Conservation (phyloP, 331 rosid species). For the Phaseolus coccineus region DNA sequence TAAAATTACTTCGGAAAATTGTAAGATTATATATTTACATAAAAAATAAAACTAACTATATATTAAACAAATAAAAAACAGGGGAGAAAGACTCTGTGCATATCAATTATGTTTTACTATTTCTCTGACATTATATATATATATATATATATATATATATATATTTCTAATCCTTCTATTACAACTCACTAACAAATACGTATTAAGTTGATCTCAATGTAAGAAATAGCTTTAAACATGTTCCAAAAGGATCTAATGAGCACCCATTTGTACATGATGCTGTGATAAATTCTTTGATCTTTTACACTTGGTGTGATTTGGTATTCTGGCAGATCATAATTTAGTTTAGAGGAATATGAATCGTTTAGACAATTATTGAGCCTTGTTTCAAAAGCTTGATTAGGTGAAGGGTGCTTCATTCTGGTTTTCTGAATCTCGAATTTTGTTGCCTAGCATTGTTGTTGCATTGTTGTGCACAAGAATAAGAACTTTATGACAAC, state of each 20-base stretch:
- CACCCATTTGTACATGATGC: neutral
- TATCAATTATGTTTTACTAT: too few species aligned
- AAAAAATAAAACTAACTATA: too few species aligned
- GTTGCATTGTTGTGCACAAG: conserved; percentile 4
- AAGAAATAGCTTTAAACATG: neutral
- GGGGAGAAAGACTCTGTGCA: too few species aligned
- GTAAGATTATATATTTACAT: too few species aligned
- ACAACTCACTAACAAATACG: neutral
- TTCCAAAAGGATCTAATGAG: neutral
- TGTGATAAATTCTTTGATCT: neutral
- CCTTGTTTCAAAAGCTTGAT: conserved; percentile 11
- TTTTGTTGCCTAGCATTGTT: conserved; percentile 1
- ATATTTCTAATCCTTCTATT: neutral
- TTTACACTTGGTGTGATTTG: neutral
- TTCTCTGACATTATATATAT: neutral
- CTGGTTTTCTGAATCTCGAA: conserved; percentile 36
- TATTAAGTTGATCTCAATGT: neutral
- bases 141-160: too few species aligned
- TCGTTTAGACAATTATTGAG: neutral
- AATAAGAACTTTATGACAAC: conserved; percentile 43
- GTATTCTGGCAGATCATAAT: neutral
- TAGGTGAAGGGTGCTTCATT: conserved; percentile 30
- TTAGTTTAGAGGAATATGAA: neutral
- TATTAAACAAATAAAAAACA: too few species aligned
- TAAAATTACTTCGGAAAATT: too few species aligned